A percentile compares a stretch with the other conserved stretches of the same genome.
Evolutionary conservation across 805 yeast genomes (phyloP).

Genomic region (Tetrapisispora iriomotensis): DNA sequence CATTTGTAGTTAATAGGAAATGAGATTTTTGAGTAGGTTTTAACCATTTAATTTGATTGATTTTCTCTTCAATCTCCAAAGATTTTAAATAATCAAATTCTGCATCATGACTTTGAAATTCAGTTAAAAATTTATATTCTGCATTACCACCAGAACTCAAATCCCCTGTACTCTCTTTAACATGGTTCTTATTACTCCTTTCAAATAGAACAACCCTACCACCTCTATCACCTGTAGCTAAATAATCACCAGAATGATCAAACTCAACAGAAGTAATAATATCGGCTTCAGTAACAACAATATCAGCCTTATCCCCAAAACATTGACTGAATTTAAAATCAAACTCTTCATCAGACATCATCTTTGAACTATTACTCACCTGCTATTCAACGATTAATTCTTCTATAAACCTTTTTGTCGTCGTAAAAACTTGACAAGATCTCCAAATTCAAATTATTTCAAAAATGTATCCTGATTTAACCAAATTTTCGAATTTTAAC

Average conservation of each 20-base stretch:
- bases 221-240: constrained; percentile 98
- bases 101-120: constrained; percentile 96
- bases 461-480: no score
- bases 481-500: no score
- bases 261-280: constrained; percentile 95
- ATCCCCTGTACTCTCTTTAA: neutral
- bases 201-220: constrained; percentile 96
- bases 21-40: constrained; percentile 82
- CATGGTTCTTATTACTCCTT: constrained; percentile 61
- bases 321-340: constrained; percentile 81
- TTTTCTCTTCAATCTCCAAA: constrained; percentile 94
- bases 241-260: constrained; percentile 85
- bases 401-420: neutral
- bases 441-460: neutral
- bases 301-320: constrained; percentile 97
- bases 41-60: constrained; percentile 96
- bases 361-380: neutral
- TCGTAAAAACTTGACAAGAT: neutral
- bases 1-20: constrained; percentile 83
- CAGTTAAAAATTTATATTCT: constrained; percentile 92
- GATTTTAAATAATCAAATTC: constrained; percentile 95
- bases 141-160: constrained; percentile 34
- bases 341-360: constrained; percentile 29
- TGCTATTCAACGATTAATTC: neutral
- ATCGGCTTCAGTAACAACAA: constrained; percentile 94